Conservation (phyloP, 2,329 filamentous ascomycete genomes). For the Aspergillus calidoustus region DNA sequence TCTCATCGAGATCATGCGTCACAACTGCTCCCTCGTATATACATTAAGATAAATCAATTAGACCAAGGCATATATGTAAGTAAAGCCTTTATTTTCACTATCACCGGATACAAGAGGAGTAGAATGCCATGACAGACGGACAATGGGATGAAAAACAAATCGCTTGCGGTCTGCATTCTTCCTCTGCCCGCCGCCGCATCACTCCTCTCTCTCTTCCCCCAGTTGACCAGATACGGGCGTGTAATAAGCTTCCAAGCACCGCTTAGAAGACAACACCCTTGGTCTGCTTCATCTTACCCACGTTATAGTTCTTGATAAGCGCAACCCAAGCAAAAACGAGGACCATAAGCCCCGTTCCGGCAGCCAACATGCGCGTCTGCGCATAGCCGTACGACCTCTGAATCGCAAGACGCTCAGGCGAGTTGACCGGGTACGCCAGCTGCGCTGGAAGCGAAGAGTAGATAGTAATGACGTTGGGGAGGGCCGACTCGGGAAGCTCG, state of each 20-base stretch:
- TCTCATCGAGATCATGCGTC: not conserved
- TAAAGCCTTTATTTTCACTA: not conserved
- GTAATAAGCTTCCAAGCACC: not conserved
- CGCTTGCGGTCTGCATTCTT: not conserved
- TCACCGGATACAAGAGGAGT: too few species aligned
- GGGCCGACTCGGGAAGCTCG: conserved; percentile 1
- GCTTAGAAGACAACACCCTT: conserved; percentile 57
- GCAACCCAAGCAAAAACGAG: conserved; percentile 50
- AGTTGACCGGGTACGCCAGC: conserved; percentile 43
- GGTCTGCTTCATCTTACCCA: conserved; percentile 54
- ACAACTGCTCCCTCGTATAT: not conserved
- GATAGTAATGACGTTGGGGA: conserved; percentile 13
- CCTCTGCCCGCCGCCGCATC: too few species aligned
- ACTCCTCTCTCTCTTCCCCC: too few species aligned
- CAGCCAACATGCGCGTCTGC: conserved; percentile 59
- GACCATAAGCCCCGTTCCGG: conserved; percentile 50
- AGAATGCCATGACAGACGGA: not conserved
- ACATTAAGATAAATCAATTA: not conserved
- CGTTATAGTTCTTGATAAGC: conserved; percentile 56
- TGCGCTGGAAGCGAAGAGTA: conserved; percentile 17
- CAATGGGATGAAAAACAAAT: not conserved
- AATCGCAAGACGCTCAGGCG: conserved; percentile 60
- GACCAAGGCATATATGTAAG: not conserved
- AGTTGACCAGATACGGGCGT: too few species aligned
- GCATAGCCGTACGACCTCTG: conserved; percentile 62